Evolutionary conservation across 2,329 filamentous ascomycete genomes (phyloP).

Genomic region (Alternaria ethzedia): DNA sequence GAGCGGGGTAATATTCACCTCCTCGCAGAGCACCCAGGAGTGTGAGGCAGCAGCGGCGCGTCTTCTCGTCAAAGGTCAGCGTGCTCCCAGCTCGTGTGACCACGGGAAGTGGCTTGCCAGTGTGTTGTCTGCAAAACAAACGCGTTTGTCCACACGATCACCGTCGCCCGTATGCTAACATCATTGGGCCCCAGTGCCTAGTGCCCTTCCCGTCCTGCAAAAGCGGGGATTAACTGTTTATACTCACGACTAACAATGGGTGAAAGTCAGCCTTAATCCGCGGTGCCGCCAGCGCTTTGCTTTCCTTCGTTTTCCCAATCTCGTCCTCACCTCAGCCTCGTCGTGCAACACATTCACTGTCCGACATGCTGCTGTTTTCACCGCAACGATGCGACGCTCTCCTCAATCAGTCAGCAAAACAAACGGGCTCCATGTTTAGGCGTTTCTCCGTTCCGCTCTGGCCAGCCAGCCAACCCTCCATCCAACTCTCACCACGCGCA

Average conservation of each 20-base stretch:
- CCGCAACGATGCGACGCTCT: constrained; percentile 27
- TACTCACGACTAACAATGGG: constrained; percentile 15
- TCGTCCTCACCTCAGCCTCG: constrained; percentile 3
- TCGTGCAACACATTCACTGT: constrained; percentile 7
- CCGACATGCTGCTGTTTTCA: constrained; percentile 35
- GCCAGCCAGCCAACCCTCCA: constrained; percentile 20
- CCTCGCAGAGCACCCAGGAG: not conserved
- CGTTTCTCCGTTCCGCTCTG: constrained; percentile 22
- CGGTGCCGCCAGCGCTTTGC: constrained; percentile 13
- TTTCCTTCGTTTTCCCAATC: constrained; percentile 11
- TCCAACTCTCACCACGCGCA: constrained; percentile 23
- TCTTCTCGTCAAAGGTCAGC: constrained; percentile 1
- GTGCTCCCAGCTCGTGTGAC: constrained; percentile 7
- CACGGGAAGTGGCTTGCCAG: constrained; percentile 15
- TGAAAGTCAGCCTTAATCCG: constrained; percentile 12
- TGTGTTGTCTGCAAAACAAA: constrained; percentile 14
- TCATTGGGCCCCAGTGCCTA: constrained; percentile 17
- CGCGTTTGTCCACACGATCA: constrained; percentile 28
- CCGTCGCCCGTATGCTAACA: constrained; percentile 26
- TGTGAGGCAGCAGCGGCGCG: not conserved
- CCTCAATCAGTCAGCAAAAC: constrained; percentile 6
- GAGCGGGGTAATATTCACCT: not conserved
- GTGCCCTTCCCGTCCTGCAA: constrained; percentile 19
- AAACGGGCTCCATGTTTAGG: constrained; percentile 21
- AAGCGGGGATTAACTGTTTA: constrained; percentile 21